Percentiles rank a stretch among this genome's conserved stretches.
Conservation (phyloP, 2,329 filamentous ascomycete genomes). For the Pseudocercospora ulei region DNA sequence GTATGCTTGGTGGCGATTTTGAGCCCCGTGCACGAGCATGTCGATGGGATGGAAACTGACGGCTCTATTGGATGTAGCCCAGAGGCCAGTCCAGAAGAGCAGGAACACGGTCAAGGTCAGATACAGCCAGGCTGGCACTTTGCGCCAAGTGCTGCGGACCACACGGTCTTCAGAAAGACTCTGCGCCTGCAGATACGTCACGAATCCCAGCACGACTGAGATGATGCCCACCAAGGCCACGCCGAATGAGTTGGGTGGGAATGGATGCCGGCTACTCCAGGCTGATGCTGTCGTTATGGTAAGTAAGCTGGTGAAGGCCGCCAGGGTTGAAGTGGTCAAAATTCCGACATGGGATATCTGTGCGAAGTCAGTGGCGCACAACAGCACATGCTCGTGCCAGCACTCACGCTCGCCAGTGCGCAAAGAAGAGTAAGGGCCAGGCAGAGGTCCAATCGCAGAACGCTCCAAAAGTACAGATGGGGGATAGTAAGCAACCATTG, state of each 20-base stretch:
- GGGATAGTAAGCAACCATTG: constrained; percentile 36
- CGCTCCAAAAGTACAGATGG: constrained; percentile 35
- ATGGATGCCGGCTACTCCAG: constrained; percentile 31
- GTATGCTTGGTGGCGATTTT: constrained; percentile 43
- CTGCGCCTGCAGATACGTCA: constrained; percentile 27
- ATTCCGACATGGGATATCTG: constrained; percentile 38
- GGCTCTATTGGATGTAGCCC: constrained; percentile 36
- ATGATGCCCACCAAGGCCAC: constrained; percentile 22
- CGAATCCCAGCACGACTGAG: constrained; percentile 29
- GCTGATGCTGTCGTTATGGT: constrained; percentile 31
- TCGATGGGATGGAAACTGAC: constrained; percentile 48
- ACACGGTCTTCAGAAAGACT: constrained; percentile 10
- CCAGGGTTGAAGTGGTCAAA: constrained; percentile 36
- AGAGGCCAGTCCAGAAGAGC: constrained; percentile 37
- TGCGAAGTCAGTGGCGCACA: constrained; percentile 1
- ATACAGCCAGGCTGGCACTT: constrained; percentile 31
- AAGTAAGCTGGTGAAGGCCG: constrained; percentile 34
- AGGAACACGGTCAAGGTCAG: constrained; percentile 38
- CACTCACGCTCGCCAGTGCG: constrained; percentile 29
- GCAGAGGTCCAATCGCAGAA: constrained; percentile 27
- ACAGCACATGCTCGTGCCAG: not conserved
- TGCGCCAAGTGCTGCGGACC: not conserved
- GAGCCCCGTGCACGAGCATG: constrained; percentile 45
- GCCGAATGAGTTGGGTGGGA: constrained; percentile 25
- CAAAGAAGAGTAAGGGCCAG: constrained; percentile 27